Percentiles rank a stretch among this genome's conserved stretches.
phyloP scores from a whole-genome alignment of 306 rosid species.

The Vigna angularis region DNA sequence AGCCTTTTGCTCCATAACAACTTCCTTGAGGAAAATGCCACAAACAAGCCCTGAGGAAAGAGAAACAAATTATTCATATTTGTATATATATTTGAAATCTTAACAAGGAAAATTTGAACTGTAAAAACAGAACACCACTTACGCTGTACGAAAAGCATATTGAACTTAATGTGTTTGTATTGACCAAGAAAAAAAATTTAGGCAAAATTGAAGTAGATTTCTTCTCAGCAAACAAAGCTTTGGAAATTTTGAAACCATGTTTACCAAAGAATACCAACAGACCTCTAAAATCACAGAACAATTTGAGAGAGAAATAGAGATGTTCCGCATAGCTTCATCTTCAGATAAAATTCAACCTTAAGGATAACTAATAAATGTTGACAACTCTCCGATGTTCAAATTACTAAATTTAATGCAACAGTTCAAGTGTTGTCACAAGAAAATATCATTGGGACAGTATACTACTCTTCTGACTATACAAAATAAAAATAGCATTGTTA shows the following conservation, averaged over 20 bases:
- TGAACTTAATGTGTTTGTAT: neutral
- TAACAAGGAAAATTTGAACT: constrained; percentile 4
- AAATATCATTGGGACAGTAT: too few species aligned
- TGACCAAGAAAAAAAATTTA: too few species aligned
- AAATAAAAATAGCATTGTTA: neutral
- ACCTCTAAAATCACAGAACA: neutral
- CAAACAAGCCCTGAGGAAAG: constrained; percentile 66
- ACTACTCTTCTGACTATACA: neutral
- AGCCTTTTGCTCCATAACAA: constrained; percentile 68
- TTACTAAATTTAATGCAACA: neutral
- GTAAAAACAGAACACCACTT: constrained; percentile 21
- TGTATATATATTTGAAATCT: constrained; percentile 9
- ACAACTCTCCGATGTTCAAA: neutral
- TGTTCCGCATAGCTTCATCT: neutral
- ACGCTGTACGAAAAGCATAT: neutral
- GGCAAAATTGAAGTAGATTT: too few species aligned
- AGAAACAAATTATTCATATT: constrained; percentile 28
- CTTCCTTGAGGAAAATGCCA: constrained; percentile 53
- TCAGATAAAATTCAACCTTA: neutral
- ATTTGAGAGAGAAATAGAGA: neutral
- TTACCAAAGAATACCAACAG: neutral
- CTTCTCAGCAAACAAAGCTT: too few species aligned
- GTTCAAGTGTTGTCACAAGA: too few species aligned
- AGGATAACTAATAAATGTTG: neutral
- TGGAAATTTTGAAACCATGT: neutral